Base-by-base conservation (phyloP, 352 stramenopile genomes). In the Globisporangium radiosum region DNA sequence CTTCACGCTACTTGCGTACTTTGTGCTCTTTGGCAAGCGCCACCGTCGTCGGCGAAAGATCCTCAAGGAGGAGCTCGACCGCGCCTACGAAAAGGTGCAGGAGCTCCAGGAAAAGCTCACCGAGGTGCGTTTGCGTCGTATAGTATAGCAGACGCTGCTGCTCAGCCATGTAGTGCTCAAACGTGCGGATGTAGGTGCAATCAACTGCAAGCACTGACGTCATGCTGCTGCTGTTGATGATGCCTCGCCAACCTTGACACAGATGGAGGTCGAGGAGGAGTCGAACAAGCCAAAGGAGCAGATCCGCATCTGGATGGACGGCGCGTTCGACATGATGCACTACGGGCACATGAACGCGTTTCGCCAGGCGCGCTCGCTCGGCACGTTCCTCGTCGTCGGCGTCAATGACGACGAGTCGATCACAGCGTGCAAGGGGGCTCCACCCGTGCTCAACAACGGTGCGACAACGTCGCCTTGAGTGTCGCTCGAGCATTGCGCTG, bases 271-370 rank as follows among this genome's bases (percentile, higher is more conserved):
- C n/a, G 85, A 96, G 51, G 78, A 87, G 38, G 78, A 90, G 45
- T 66, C 64, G 8, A 59, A 67, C 10, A 71, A 79, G 59, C 71
- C 85, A 19, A 90, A 89, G 66, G 78, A 96, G 56, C 78, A 98
- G 71, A 92, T 98, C 69, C 89, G 94, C 56, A 98, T 99, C 63
- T 99, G 97, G 84, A 98, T 99, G 90, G 97, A 99, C 64, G 97
- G 97, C 54, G 96, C 95, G 37, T 99, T 99, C 73, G 97, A 99
- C 72, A 96, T 99, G 81, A 98, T 99, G 92, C 97, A 99, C 74
- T 99, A 98, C 72, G 97, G 97, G 33, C 97, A 99, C 78, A 99
- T 99, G 96, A 99, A 99, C 76, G 97, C 96, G 9, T 99, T 99
- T 81, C 94, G 96, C 38, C 91, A 99, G 60, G 97, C 90, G 43